Evolutionary conservation across 2,329 filamentous ascomycete genomes (phyloP), one percentile per base, ranked within the genome.

Genomic region (Ceratocystis variospora): DNA sequence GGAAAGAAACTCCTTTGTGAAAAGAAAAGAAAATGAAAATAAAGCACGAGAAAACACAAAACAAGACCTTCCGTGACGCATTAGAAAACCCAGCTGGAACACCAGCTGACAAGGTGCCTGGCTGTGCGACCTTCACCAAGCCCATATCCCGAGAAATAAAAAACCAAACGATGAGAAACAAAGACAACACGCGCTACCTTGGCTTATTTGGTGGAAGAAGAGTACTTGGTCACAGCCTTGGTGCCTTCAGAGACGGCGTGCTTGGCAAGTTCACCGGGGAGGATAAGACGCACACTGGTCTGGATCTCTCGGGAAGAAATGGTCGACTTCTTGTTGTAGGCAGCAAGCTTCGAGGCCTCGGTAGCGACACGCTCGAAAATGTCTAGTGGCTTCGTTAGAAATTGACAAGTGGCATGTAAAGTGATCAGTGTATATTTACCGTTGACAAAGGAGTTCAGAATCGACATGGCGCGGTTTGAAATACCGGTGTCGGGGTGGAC

Each of bases 311-410:
- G 89, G 72, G 94, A 97, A 65, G 93, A 97, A 81, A 99, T 99
- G 77, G 94, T 99, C 63, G 93, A 97, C 86, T 99, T 99, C 89
- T 97, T 99, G 88, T 99, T 99, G 85, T 99, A 99, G 70, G 94
- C 94, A 73, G 94, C 94, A 69, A 99, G 88, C 88, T 99, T 99
- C 77, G 90, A 96, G 64, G 94, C 94, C 81, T 99, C 94, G 68
- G 94, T 96, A 71, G 94, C 94, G 73, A 99, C 93, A 73, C 94
- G 92, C 87, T 99, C 94, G 78, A 99, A 99, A 78, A 99, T 99
- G 75, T 99, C 91, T 94, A 69, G n/a, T 33, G 48, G 66, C 3
- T 41, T 65, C 48, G 71, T 73, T 68, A 75, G 72, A 69, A 70
- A 1, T 0, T 67, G 69, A 28, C 1, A 41, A n/a, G 61, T 57